Evolutionary conservation across 257 asterid genomes (phyloP), one percentile per base, ranked within the genome.

Genomic region (Gynochthodes officinalis): DNA sequence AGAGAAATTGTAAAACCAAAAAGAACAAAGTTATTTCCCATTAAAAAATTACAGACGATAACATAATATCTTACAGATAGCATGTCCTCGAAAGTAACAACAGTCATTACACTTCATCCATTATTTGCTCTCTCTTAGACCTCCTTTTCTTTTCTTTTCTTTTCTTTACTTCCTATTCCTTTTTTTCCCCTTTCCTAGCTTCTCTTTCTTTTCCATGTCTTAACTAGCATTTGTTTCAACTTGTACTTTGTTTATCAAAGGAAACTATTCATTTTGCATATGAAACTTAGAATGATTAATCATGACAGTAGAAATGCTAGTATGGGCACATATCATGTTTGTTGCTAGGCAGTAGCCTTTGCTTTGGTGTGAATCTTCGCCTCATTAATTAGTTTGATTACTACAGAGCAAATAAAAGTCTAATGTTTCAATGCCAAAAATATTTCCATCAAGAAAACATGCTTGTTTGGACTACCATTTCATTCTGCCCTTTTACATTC

Each of bases 1-100:
- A 58, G 27, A 57, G 64, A 53, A 42, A 72, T 60, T 39, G 68
- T 19, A 50, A 37, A 66, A 73, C 67, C 48, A 74, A 77, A 44
- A 37, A 57, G 66, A 42, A 63, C 42, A 46, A 50, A 21, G 39
- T 50, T 23, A 48, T 14, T 37, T 69, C 25, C 59, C 16, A 23
- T 35, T 39, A 37, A 33, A 46, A 49, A 16, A 27, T 35, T 63
- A 60, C 15, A 30, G 32, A 15, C 42, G n/a, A 39, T 12, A 46
- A 46, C 9, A 46, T 46, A 46, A 46, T 46, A 46, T 9, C 40
- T 55, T 19, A 18, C 27, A 25, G 37, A 50, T 27, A 27, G 6
- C 6, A n/a, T 32, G 12, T 40, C 40, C 7, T 58, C 4, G 7
- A 59, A 71, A 71, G 40, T n/a, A 71, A 57, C 74, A 55, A 33